Conservation (phyloP, 257 asterid genomes). For the Verbascum thapsus region DNA sequence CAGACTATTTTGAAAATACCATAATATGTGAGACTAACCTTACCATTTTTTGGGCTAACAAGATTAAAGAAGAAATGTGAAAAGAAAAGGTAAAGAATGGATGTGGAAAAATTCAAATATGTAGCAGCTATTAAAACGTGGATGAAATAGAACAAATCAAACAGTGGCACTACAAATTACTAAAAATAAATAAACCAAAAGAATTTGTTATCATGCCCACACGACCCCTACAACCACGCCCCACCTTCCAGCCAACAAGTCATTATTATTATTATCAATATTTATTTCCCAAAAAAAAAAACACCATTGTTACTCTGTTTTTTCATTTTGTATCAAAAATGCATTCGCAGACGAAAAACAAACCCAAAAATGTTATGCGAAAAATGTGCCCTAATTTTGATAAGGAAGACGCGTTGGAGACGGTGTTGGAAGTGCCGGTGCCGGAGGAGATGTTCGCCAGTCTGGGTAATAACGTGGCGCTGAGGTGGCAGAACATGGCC, state of each 20-base stretch:
- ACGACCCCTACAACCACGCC: conserved; percentile 40
- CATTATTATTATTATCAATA: too few species aligned
- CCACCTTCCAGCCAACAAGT: conserved; percentile 30
- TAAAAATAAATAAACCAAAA: not conserved
- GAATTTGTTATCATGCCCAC: conserved; percentile 43
- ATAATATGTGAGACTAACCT: too few species aligned
- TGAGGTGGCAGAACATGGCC: conserved; percentile 93
- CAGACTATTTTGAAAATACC: too few species aligned
- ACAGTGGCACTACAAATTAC: too few species aligned
- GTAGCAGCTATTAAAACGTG: too few species aligned
- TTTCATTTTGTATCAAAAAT: not conserved
- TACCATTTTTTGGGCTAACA: too few species aligned
- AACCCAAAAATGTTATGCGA: conserved; percentile 54
- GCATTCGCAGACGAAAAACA: conserved; percentile 30
- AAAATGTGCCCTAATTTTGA: conserved; percentile 86
- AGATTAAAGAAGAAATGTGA: too few species aligned
- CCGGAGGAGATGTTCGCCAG: conserved; percentile 89
- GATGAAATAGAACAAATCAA: too few species aligned
- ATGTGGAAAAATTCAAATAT: too few species aligned
- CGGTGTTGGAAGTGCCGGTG: conserved; percentile 85
- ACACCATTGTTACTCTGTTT: too few species aligned
- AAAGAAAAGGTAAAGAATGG: too few species aligned
- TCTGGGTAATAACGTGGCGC: conserved; percentile 63
- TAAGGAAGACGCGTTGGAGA: conserved; percentile 76
- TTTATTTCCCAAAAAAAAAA: not conserved